Base-by-base conservation (phyloP, 108 stramenopile genomes). In the Licmophora abbreviata region DNA sequence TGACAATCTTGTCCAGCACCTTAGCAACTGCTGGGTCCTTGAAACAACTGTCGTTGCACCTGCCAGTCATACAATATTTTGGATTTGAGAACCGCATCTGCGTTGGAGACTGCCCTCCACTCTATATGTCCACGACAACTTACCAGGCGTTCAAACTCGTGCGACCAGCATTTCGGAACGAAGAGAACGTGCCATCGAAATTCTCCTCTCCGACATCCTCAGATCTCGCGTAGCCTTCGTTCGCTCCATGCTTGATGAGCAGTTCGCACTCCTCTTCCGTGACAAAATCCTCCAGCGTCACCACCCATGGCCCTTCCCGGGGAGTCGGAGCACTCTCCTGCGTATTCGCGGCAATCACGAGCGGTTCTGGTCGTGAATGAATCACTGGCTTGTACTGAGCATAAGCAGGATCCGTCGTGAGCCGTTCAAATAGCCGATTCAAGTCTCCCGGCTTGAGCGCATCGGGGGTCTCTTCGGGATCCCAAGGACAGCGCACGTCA, bases 241-340 rank as follows among this genome's bases (percentile, higher is more conserved):
- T 24, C 15, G 45, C 57, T 36, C 91, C 86, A 15, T 86, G 63
- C 21, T 83, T 56, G 46, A 92, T 87, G 36, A 92, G 62, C 12
- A 34, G 37, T 4, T 88, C 54, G 24, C 70, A 73, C 49, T 96
- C 90, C 28, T 84, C 84, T 1, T 66, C 66, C 2, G 74, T 68
- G 11, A 84, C 28, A 54, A 94, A 74, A 51, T 86, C 74, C 1
- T 93, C 88, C 42, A 96, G 29, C 5, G 64, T 63, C 2, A 80
- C 54, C 27, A 76, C 47, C 72, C 79, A 76, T n/a, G 79, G 77
- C 3, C 64, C 64, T 2, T 24, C 26, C 0, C 17, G 26, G 12
- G 33, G 44, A 53, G 22, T 52, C 0, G 20, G 37, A 44, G 25
- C 20, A 44, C 25, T 31, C 11, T 35, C 27, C 1, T 27, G 17